Base-by-base conservation (phyloP, 208 protist species). In the Leishmania aethiopica region DNA sequence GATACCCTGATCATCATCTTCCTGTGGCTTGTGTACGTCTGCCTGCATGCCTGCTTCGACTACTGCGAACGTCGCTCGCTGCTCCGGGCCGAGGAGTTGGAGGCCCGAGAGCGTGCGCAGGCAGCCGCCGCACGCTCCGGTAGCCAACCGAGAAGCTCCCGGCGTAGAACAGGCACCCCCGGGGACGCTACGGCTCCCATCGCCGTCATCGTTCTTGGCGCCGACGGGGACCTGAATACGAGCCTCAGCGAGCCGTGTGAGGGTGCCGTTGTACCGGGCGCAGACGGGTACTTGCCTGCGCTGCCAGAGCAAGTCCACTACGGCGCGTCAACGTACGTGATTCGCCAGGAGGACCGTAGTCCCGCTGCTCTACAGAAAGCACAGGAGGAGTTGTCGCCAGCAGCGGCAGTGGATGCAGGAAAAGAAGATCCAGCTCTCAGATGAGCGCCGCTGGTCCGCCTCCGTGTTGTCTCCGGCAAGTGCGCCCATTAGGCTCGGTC, bases 21-120 rank as follows among this genome's bases (percentile, higher is more conserved):
- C 15, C 35, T 82, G 17, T 82, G 79, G 74, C n/a, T 83, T 32
- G 19, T 83, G 45, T 79, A 75, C 59, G n/a, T 78, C 32, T 15
- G 47, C 53, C 28, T 83, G 4, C 74, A 75, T 17, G 51, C 69
- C 59, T 83, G 59, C 64, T 35, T 83, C 37, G 59, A 79, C 64
- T 53, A 67, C 5, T 72, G 59, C 37, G 72, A 79, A n/a, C 74
- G 80, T 64, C 60, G 80, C 19, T 55, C 74, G 6, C 60, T 19
- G 35, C 59, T 32, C 64, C 53, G 22, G 1, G 49, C 51, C 0
- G 64, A 62, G 42, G 80, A 74, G 8, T 2, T 7, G 28, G 74
- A 69, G 42, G 80, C 3, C 7, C 47, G 13, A 62, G 72, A 40
- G 15, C n/a, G 32, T 42, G 72, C 42, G 2, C 72, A 42, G 49